Conservation (phyloP, 495 filamentous ascomycete genomes). For the Neurospora sp. region DNA sequence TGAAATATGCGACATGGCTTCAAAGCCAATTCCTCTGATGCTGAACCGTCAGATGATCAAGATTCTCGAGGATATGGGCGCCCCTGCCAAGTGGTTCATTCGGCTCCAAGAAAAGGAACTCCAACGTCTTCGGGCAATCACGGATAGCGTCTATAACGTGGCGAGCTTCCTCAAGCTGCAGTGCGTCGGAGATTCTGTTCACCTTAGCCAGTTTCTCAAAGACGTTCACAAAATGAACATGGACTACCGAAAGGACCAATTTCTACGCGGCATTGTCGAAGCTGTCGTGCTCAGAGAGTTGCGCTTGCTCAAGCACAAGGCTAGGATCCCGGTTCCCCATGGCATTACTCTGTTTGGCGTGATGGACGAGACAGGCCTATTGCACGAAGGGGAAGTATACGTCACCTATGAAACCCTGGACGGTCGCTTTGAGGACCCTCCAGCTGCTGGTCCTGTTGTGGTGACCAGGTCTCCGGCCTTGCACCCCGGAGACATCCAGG, state of each 20-base stretch:
- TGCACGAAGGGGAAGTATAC: constrained; percentile 55
- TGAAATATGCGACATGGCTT: constrained; percentile 64
- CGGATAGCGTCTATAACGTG: constrained; percentile 43
- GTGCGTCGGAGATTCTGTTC: constrained; percentile 42
- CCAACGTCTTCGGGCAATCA: constrained; percentile 44
- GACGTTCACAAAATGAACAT: constrained; percentile 41
- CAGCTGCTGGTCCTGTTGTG: constrained; percentile 21
- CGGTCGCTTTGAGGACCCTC: constrained; percentile 13
- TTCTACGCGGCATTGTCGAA: constrained; percentile 56
- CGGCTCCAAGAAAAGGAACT: constrained; percentile 49
- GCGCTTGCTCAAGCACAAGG: constrained; percentile 62
- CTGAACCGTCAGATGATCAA: constrained; percentile 75
- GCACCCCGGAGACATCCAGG: constrained; percentile 73
- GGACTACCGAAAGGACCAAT: constrained; percentile 52
- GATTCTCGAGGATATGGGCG: constrained; percentile 63
- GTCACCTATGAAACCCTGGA: constrained; percentile 34
- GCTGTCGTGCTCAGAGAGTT: constrained; percentile 53
- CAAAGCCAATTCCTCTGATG: constrained; percentile 53
- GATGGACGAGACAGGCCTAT: constrained; percentile 67
- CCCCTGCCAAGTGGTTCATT: constrained; percentile 46
- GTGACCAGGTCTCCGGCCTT: constrained; percentile 67
- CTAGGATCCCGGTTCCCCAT: constrained; percentile 57
- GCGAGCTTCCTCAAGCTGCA: constrained; percentile 50
- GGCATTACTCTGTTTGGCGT: constrained; percentile 67
- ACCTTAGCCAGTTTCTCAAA: constrained; percentile 49